Conservation (phyloP, 2,329 filamentous ascomycete species). For the Tricladium varicosporioides region DNA sequence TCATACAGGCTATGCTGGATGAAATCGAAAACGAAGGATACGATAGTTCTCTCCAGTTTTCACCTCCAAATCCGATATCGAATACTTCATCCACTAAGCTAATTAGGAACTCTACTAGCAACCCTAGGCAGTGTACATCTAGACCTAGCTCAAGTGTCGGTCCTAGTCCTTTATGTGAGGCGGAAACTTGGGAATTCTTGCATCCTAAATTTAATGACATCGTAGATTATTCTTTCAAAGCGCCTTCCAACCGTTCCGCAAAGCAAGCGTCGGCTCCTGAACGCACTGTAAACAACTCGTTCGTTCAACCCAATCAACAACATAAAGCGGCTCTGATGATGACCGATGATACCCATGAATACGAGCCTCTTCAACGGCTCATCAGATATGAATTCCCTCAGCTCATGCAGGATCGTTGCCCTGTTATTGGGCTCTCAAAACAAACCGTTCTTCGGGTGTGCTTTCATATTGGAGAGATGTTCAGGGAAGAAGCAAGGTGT, state of each 20-base stretch:
- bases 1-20: conserved; percentile 14
- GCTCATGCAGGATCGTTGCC: conserved; percentile 49
- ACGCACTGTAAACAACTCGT: background rate
- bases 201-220: conserved; percentile 2
- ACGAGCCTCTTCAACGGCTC: conserved; percentile 41
- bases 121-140: conserved; percentile 7
- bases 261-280: background rate
- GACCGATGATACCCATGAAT: conserved; percentile 30
- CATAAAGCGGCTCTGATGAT: background rate
- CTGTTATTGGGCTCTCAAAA: conserved; percentile 50
- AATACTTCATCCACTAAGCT: conserved; percentile 2
- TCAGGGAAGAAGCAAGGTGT: conserved; percentile 44
- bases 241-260: background rate
- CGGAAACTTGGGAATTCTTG: conserved; percentile 29
- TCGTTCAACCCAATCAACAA: too few relatives aligned
- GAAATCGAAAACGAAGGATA: conserved; percentile 22
- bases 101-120: conserved; percentile 11
- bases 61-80: conserved; percentile 18
- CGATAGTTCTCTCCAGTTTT: conserved; percentile 29
- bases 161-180: conserved; percentile 1
- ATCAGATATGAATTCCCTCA: conserved; percentile 50
- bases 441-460: conserved; percentile 52
- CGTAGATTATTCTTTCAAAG: background rate
- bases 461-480: conserved; percentile 62
- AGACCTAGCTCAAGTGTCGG: background rate